These are phyloP conservation scores for Leccinum fallax DNA, from an alignment of 1,284 basidiomycete species.

Conservation along the genomic window DNA sequence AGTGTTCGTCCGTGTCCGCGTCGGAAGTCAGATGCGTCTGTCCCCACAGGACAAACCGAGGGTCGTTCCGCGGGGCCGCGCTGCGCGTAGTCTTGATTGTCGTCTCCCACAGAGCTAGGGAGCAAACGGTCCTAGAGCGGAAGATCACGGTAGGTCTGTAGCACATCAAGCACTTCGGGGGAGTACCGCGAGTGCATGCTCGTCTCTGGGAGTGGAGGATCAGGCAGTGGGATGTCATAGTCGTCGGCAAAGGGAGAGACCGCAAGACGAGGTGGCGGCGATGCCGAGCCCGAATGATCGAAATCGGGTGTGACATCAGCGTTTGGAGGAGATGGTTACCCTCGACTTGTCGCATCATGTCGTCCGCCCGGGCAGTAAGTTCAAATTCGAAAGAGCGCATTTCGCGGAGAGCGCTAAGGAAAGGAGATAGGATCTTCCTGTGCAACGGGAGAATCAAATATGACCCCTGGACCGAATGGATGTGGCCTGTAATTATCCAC, in stretches of 20 bases:
- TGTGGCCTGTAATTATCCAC: constrained; percentile 38
- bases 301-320: neutral
- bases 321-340: constrained; percentile 12
- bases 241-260: constrained; percentile 34
- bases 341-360: constrained; percentile 26
- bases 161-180: constrained; percentile 74
- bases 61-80: constrained; percentile 77
- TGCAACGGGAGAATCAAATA: constrained; percentile 60
- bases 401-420: constrained; percentile 61
- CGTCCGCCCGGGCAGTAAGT: constrained; percentile 61
- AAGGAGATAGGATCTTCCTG: constrained; percentile 37
- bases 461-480: constrained; percentile 66
- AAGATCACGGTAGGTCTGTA: constrained; percentile 79
- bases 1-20: constrained; percentile 48
- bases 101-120: constrained; percentile 44
- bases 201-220: constrained; percentile 45
- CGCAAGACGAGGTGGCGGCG: constrained; percentile 24
- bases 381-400: constrained; percentile 84
- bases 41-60: constrained; percentile 89
- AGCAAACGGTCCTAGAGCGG: constrained; percentile 65
- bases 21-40: constrained; percentile 44
- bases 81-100: constrained; percentile 63
- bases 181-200: constrained; percentile 64
- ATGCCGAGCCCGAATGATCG: constrained; percentile 12
- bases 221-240: constrained; percentile 26